These are phyloP conservation scores for Zelonia costaricensis DNA, from an alignment of 208 protist species.

Conservation along the genomic window DNA sequence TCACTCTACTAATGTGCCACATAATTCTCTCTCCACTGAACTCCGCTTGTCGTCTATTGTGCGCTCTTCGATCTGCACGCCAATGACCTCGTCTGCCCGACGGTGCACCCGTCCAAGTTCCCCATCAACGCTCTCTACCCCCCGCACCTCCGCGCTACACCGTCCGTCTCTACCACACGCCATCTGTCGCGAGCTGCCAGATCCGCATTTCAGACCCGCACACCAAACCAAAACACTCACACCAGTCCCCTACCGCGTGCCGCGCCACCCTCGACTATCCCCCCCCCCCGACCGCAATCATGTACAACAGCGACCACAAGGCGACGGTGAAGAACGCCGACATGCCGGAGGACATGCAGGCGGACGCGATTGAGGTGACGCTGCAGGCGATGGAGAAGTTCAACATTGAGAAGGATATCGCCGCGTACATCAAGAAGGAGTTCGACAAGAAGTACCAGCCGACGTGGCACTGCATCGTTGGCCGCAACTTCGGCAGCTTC, in stretches of 20 bases:
- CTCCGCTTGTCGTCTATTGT: too few species aligned
- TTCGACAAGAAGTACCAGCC: constrained; percentile 99
- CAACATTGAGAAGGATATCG: constrained; percentile 99
- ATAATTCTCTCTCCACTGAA: too few species aligned
- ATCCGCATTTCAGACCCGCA: too few species aligned
- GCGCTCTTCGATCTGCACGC: too few species aligned
- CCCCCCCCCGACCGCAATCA: neutral
- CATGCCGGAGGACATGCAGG: constrained; percentile 97
- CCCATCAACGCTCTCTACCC: too few species aligned
- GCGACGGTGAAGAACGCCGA: constrained; percentile 95
- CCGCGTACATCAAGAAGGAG: constrained; percentile 99
- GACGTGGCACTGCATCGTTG: constrained; percentile 99
- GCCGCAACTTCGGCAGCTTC: constrained; percentile 99
- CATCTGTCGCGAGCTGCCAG: too few species aligned
- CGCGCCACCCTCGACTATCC: neutral
- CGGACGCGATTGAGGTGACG: constrained; percentile 98
- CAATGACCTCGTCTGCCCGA: too few species aligned
- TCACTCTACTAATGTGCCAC: too few species aligned
- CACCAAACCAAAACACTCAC: neutral
- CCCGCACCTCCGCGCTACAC: too few species aligned
- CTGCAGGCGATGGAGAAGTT: constrained; percentile 98
- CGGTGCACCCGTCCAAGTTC: too few species aligned
- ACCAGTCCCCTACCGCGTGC: neutral
- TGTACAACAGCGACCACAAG: constrained; percentile 78
- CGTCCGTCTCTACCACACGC: too few species aligned